phyloP scores from a whole-genome alignment of 2,329 filamentous ascomycete genomes.

The Monosporascus sp. region DNA sequence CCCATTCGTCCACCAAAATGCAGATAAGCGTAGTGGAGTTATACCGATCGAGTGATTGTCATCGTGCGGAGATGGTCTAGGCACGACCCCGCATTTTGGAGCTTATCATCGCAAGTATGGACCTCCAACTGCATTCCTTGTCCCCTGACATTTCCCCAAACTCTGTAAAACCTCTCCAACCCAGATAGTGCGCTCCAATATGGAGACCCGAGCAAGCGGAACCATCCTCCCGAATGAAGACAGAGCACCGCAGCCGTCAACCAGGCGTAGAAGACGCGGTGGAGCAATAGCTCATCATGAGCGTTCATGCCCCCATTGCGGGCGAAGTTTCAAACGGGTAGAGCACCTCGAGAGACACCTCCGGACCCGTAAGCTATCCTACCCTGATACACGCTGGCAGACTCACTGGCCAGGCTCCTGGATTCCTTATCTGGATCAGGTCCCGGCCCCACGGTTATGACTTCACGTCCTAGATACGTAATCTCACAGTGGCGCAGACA shows the following conservation, averaged over 20 bases:
- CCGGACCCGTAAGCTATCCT: constrained; percentile 28
- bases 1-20: not conserved
- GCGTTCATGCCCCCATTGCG: constrained; percentile 30
- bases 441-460: not conserved
- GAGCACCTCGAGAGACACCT: constrained; percentile 34
- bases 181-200: constrained; percentile 1
- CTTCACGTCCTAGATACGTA: not conserved
- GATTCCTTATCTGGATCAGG: no score
- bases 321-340: constrained; percentile 30
- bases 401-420: no score
- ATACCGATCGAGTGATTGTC: not conserved
- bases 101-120: not conserved
- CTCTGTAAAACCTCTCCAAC: not conserved
- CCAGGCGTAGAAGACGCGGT: constrained; percentile 12
- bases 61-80: not conserved
- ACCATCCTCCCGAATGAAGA: not conserved
- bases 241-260: constrained; percentile 6
- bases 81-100: not conserved
- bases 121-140: not conserved
- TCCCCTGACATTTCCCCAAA: not conserved
- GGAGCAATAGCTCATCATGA: constrained; percentile 8
- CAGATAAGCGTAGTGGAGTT: not conserved
- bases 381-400: not conserved
- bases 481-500: constrained; percentile 22
- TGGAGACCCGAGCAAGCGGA: constrained; percentile 4